phyloP scores from a whole-genome alignment of 1,139 yeast species.

The Meyerozyma carpophila region DNA sequence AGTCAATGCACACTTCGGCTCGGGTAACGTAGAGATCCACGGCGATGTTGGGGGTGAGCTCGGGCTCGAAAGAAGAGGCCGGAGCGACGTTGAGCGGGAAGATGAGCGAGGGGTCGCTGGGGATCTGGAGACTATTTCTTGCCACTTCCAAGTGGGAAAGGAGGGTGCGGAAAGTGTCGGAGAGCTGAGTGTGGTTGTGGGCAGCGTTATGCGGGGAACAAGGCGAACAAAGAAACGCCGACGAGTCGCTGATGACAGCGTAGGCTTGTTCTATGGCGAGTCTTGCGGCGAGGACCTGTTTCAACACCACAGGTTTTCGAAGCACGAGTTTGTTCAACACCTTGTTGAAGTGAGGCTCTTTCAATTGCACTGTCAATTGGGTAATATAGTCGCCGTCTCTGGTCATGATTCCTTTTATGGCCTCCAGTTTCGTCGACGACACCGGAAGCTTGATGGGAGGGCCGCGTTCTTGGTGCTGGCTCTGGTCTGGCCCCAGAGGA shows the following conservation, averaged over 20 bases:
- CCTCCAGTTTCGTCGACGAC: conserved; percentile 33
- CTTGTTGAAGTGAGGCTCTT: conserved; percentile 29
- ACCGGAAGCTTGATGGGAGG: conserved; percentile 38
- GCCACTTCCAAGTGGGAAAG: conserved; percentile 27
- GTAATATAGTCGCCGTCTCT: conserved; percentile 39
- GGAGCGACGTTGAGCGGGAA: conserved; percentile 33
- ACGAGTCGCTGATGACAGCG: conserved; percentile 17
- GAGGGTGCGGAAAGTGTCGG: conserved; percentile 21
- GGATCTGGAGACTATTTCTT: conserved; percentile 34
- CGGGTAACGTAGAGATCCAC: conserved; percentile 39
- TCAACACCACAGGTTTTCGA: conserved; percentile 25
- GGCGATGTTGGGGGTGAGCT: conserved; percentile 25
- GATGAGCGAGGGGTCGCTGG: conserved; percentile 37
- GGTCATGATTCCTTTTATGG: conserved; percentile 35
- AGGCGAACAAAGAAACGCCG: conserved; percentile 6
- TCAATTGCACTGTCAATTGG: conserved; percentile 21
- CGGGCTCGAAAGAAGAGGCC: conserved; percentile 26
- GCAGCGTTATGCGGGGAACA: conserved; percentile 1
- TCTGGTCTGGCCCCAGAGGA: conserved; percentile 32
- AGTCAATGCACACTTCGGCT: conserved; percentile 41
- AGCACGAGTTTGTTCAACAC: conserved; percentile 21
- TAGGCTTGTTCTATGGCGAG: conserved; percentile 28
- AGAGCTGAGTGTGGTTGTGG: conserved; percentile 11
- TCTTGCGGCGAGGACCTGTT: conserved; percentile 30
- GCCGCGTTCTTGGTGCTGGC: conserved; percentile 25